Base-by-base conservation (phyloP, 495 filamentous ascomycete species). In the Tuber aestivum region DNA sequence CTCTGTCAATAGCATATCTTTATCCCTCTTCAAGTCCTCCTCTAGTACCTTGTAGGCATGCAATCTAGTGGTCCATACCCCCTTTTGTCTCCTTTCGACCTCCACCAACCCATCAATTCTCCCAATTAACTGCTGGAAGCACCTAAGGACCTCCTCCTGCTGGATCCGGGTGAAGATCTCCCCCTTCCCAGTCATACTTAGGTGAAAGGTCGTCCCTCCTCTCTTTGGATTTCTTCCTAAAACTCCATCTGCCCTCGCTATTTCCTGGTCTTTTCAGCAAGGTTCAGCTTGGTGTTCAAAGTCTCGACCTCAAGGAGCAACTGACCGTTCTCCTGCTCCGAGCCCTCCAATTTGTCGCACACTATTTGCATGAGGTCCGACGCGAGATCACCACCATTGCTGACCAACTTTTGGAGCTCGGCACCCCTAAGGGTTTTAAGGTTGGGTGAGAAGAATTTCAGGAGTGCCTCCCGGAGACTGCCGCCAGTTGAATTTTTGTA, bases 381-480 rank as follows among this genome's bases (percentile, higher is more conserved):
- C 18, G 75, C 77, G 48, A 78, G 77, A 37, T 69, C 56, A 2
- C 75, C 75, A 2, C 75, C 72, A 35, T 65, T 37, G 23, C 45
- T 69, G 20, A 78, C 73, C 41, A 77, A 48, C 21, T 12, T n/a
- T 37, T 78, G 76, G 41, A 78, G 70, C 23, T 78, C 70, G 18
- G 65, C 50, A 10, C 40, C 73, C 23, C 71, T 70, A 35, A 78
- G 48, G 70, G 27, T 23, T 4, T 61, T 70, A 27, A 78, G 56
- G 23, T 78, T 78, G 32, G 73, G 37, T 38, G 77, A 75, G 41
- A 72, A 65, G 14, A 78, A 78, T 41, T 78, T 75, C 10, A 76
- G 73, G 68, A 78, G 40, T 27, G 77, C 69, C 2, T 73, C 45
- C 1, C 77, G 75, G 48, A 78, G 75, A 45, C 61, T n/a, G 45